Evolutionary conservation across 106 monocot genomes (phyloP), one percentile per base, ranked within the genome.

Genomic region (Agapanthus africanus): DNA sequence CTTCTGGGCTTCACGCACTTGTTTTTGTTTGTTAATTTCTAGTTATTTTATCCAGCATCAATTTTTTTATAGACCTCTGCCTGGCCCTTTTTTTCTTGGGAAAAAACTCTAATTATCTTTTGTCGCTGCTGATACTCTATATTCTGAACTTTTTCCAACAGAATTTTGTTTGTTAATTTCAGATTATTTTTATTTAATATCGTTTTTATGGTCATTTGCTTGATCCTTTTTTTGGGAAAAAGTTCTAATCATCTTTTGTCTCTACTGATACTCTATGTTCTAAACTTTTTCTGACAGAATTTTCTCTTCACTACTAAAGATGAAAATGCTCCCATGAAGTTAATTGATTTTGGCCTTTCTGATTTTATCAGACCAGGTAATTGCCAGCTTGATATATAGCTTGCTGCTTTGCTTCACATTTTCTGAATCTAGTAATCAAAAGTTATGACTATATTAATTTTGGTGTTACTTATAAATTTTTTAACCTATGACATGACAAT

Each of bases 341-440:
- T 72, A 26, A 78, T 78, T 60, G 78, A 78, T 68, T 78, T 78
- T 51, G 78, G 78, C 8, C 72, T 78, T 47, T 78, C 78, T 36
- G 78, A 78, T 73, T 78, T 73, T 62, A 67, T 68, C 27, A 59
- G 59, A 59, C 78, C 78, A 78, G 78, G 78, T 78, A 67, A 66
- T 9, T 60, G 62, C 46, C 19, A 19, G 19, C 46, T 37, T 47
- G 40, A 34, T 61, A 19, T 36, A n/a, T 36, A 18, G 19, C 36
- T 34, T 36, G 61, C n/a, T 35, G 31, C 2, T 1, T n/a, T 30
- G 31, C 56, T 57, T 19, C 56, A 28, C 0, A 9, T 56, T n/a
- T 16, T 30, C 28, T 56, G n/a, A n/a, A n/a, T 21, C 1, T 4
- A 13, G 26, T 28, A 10, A 30, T 57, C 56, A 57, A 30, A 7